Evolutionary conservation across 129 eudicot species (phyloP), one percentile per base, ranked within the genome.

Genomic region (Centaurea solstitialis): DNA sequence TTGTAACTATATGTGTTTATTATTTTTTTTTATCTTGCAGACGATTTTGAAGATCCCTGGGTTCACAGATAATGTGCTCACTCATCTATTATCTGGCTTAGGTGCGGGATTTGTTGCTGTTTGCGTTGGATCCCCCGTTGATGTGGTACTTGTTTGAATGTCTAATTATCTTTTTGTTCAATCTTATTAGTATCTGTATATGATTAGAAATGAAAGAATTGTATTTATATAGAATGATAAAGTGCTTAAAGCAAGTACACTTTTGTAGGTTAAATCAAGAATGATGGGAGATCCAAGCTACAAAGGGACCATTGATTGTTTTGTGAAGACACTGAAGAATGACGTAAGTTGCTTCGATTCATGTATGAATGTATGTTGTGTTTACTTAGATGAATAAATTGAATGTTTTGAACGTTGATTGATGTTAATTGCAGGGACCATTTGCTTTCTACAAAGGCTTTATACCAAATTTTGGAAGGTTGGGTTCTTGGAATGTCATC

Each of bases 61-160:
- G 45, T 94, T 94, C 92, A 85, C 90, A 7, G 98, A 94, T 78
- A 94, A 92, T 89, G 89, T 91, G 66, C 35, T 94, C 64, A 92
- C 98, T 76, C 98, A 94, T 87, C 85, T 94, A 30, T 76, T 94
- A 79, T 86, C 98, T 77, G 98, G 96, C 12, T 84, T 94, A 77
- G 98, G 97, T 85, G 98, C 98, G 12, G 98, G 98, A 67, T 94
- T 94, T 80, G 86, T 94, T 87, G 98, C 98, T 15, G 97, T 94
- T 80, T 94, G 98, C 76, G 90, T 94, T 74, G 98, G 98, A 72
- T 94, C 98, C 35, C 98, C 98, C 13, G 98, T 92, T 79, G 98
- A 94, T 39, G 98, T 94, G 93, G 98, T 94, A 90, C 67, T 77
- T 33, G 45, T 68, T 76, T 18, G 37, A 41, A 20, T 26, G 17